These are phyloP conservation scores for Fusarium heterosporum DNA, from an alignment of 2,329 filamentous ascomycete genomes.

Conservation along the genomic window DNA sequence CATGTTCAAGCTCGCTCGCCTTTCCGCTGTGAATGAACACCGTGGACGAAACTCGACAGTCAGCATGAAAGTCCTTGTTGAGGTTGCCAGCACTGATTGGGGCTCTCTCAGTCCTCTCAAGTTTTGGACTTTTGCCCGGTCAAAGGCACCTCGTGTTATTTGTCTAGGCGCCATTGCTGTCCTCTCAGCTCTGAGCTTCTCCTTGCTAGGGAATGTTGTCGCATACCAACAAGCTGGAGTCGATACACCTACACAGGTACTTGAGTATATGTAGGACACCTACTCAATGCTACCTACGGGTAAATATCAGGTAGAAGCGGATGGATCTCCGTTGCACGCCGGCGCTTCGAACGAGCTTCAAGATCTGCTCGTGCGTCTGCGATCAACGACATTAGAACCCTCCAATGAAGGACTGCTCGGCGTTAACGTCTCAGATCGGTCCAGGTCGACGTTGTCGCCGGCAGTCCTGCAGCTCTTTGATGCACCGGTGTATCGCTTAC, in stretches of 20 bases:
- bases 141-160: constrained; percentile 23
- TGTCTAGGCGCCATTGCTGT: constrained; percentile 19
- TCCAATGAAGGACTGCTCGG: background rate
- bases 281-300: constrained; percentile 6
- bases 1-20: constrained; percentile 34
- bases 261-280: constrained; percentile 25
- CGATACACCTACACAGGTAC: constrained; percentile 1
- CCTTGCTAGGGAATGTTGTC: constrained; percentile 21
- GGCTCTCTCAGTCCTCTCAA: constrained; percentile 33
- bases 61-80: constrained; percentile 31
- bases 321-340: background rate
- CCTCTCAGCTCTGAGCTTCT: constrained; percentile 27
- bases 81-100: constrained; percentile 31
- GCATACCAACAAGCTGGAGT: constrained; percentile 22
- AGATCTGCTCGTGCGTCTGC: constrained; percentile 2
- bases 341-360: background rate
- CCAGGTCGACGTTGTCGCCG: background rate
- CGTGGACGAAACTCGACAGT: constrained; percentile 17
- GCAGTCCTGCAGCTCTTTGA: constrained; percentile 13
- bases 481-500: constrained; percentile 13
- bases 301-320: background rate
- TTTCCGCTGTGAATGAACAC: constrained; percentile 33
- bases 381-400: background rate
- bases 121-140: constrained; percentile 25
- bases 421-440: constrained; percentile 15